Base-by-base conservation (phyloP, 78 protist species). In the Dictyostelium citrinum region DNA sequence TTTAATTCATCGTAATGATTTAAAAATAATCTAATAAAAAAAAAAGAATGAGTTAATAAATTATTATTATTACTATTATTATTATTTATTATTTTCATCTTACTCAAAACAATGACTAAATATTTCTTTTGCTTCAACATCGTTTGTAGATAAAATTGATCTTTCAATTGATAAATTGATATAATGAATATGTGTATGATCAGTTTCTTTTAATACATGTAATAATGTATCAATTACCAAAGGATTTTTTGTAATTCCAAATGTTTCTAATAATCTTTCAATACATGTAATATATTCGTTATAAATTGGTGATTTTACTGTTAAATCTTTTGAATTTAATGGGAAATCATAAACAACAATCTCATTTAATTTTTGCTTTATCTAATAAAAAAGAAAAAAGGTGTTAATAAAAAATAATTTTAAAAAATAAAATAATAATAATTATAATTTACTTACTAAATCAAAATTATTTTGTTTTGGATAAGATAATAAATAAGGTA, bases 311-410 rank as follows among this genome's bases (percentile, higher is more conserved):
- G 92, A 82, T 39, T 60, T 55, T 20, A 20, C 49, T 3, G 93
- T 64, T 17, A 90, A n/a, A 84, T 95, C 97, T 33, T 77, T 83
- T 27, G 97, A 95, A 3, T 20, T 20, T 1, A 84, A 37, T 46
- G 97, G 97, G 72, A 95, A 95, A 60, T 95, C 91, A 67, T 78
- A 58, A 12, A 83, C 78, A 16, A 95, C 84, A 27, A 95, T 76
- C 55, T 95, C 95, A 77, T 84, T 84, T 46, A 95, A 60, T 71
- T 79, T 90, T 35, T 84, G 91, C 61, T 80, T 75, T 3, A 55
- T 55, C 64, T 55, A 2, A 4, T 5, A 20, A 55, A 55, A 20
- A 20, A 20, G 20, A 49, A 49, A 49, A 16, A 49, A 49, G 8
- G 8, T 39, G 4, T 39, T 39, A 49, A 49, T 2, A 49, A 20